Evolutionary conservation across 1,139 yeast genomes (phyloP).

Genomic region (Debaryomycetaceae sp.): DNA sequence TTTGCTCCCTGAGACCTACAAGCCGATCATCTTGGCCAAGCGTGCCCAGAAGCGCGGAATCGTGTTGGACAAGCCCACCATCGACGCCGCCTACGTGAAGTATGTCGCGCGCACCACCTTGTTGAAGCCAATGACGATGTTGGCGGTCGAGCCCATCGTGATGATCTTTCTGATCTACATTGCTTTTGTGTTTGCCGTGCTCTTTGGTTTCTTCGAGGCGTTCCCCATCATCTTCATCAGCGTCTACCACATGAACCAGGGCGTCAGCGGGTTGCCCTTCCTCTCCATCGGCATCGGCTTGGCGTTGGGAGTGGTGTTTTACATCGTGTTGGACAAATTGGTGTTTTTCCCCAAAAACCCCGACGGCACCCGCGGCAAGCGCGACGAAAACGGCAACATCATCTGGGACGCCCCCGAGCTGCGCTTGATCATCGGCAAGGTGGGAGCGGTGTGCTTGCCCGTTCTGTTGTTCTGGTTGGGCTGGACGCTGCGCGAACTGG

Average conservation of each 20-base stretch:
- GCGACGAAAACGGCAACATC: slow-evolving; percentile 52
- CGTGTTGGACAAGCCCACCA: slow-evolving; percentile 32
- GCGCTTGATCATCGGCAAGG: slow-evolving; percentile 41
- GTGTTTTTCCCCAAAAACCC: slow-evolving; percentile 53
- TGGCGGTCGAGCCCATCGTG: slow-evolving; percentile 66
- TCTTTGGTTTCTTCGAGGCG: slow-evolving; percentile 76
- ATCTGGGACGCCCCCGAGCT: slow-evolving; percentile 37
- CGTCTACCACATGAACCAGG: slow-evolving; percentile 52
- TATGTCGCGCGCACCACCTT: slow-evolving; percentile 42
- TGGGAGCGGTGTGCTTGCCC: slow-evolving; percentile 64
- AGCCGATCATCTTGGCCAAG: slow-evolving; percentile 50
- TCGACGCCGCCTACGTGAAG: slow-evolving; percentile 17
- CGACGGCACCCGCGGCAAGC: slow-evolving; percentile 58
- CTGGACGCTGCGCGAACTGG: slow-evolving; percentile 62
- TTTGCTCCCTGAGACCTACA: slow-evolving; percentile 67
- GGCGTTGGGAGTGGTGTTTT: slow-evolving; percentile 47
- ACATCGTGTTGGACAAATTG: slow-evolving; percentile 44
- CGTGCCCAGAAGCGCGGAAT: slow-evolving; percentile 61
- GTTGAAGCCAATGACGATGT: slow-evolving; percentile 60
- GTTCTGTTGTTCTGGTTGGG: slow-evolving; percentile 76
- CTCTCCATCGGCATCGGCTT: slow-evolving; percentile 68
- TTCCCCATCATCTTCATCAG: slow-evolving; percentile 69
- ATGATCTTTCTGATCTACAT: slow-evolving; percentile 60
- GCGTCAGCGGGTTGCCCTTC: slow-evolving; percentile 64
- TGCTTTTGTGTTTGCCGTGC: slow-evolving; percentile 69